These are phyloP conservation scores for Fraxinus paxiana DNA, from an alignment of 305 asterid genomes.

Conservation along the genomic window DNA sequence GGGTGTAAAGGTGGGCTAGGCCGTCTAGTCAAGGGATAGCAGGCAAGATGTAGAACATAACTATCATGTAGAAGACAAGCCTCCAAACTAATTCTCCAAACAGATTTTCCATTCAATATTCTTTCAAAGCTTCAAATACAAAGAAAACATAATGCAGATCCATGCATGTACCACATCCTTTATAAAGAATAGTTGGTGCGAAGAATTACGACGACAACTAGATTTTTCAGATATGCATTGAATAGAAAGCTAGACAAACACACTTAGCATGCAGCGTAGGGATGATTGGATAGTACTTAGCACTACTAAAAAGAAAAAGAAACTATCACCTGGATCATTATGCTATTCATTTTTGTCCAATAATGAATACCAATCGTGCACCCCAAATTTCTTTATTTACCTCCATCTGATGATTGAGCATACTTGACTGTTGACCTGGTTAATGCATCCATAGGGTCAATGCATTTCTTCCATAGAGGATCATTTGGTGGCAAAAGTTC, in stretches of 20 bases:
- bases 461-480: constrained; percentile 62
- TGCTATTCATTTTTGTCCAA: constrained; percentile 9
- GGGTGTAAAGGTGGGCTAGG: not conserved
- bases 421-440: constrained; percentile 46
- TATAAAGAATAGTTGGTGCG: not conserved
- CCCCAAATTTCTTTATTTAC: constrained; percentile 7
- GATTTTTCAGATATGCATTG: not conserved
- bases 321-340: not conserved
- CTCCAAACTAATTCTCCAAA: not conserved
- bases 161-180: not conserved
- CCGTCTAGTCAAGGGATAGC: not conserved
- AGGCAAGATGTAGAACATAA: not conserved
- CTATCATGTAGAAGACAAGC: not conserved
- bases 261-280: not conserved
- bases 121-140: not conserved
- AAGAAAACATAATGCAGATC: not conserved
- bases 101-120: not conserved
- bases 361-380: not conserved
- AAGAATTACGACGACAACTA: not conserved
- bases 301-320: not conserved
- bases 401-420: constrained; percentile 38
- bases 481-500: constrained; percentile 61
- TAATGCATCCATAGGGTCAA: constrained; percentile 63
- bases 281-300: not conserved
- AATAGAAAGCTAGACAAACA: not conserved